Evolutionary conservation across 305 asterid genomes (phyloP).

Genomic region (Lippia alba): DNA sequence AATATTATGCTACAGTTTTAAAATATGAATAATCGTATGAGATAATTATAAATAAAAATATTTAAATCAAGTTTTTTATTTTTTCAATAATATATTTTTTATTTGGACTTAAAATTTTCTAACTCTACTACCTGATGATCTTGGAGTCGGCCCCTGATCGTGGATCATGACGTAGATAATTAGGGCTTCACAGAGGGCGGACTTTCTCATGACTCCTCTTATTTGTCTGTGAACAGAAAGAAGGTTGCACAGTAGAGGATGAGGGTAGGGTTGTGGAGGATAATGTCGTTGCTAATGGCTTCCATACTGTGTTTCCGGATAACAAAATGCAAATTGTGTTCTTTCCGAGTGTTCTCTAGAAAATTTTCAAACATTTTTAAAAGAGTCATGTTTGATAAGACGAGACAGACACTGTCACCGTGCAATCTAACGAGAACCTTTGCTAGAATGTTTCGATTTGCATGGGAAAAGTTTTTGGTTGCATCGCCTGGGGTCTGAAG

Average conservation of each 20-base stretch:
- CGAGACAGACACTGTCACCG: constrained; percentile 98
- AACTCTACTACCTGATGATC: too few species aligned
- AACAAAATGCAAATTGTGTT: constrained; percentile 87
- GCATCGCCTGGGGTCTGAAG: constrained; percentile 87
- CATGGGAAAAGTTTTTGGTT: constrained; percentile 85
- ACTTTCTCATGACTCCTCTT: constrained; percentile 89
- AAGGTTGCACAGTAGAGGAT: constrained; percentile 96
- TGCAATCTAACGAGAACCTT: constrained; percentile 92
- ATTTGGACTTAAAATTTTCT: too few species aligned
- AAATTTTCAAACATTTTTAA: constrained; percentile 85
- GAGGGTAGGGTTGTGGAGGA: constrained; percentile 83
- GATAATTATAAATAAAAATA: too few species aligned
- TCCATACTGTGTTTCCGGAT: constrained; percentile 98
- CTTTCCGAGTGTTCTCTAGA: constrained; percentile 90
- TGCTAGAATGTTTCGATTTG: constrained; percentile 84
- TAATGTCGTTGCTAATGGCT: constrained; percentile 91
- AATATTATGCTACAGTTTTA: too few species aligned
- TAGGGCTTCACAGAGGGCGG: constrained; percentile 77
- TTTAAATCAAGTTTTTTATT: too few species aligned
- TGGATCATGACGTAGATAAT: constrained; percentile 98
- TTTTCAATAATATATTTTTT: too few species aligned
- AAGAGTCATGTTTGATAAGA: constrained; percentile 98
- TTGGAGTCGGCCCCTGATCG: constrained; percentile 33
- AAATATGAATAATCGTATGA: too few species aligned
- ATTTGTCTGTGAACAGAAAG: constrained; percentile 96